Evolutionary conservation across 1,284 basidiomycete species (phyloP), one percentile per base, ranked within the genome.

Genomic region (Cutaneotrichosporon spelunceum): DNA sequence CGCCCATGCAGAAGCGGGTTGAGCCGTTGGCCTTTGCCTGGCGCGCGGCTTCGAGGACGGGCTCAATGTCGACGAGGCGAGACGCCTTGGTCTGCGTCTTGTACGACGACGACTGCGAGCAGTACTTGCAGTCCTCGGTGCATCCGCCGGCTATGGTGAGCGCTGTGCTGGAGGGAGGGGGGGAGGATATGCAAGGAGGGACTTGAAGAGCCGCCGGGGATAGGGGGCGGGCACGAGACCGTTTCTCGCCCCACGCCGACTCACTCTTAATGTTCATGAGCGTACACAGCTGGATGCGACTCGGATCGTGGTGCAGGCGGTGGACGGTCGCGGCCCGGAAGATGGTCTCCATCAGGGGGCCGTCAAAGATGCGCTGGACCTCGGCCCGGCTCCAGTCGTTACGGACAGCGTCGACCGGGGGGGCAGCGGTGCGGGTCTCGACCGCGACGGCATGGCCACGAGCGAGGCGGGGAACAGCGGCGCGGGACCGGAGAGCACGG

Each of bases 1-100:
- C 94, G 60, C 95, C 95, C 95, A 98, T 98, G 79, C 95, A 99
- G 82, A 98, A 98, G 26, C 95, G 85, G 23, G 95, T 99, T 74
- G 90, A 93, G 33, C 95, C 95, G 65, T 98, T 98, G 66, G 83
- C 93, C 77, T 97, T 98, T 30, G 95, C 95, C 75, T 90, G 88
- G 29, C 91, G 85, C 26, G 95, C 93, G 23, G 88, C 93, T 75
- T 88, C 87, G 27, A 99, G 82, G 11, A 99, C 95, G 10, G 92
- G 92, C 72, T 94, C 94, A 59, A 97, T 82, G 59, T 93, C 88
- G n/a, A 96, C 84, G 34, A 99, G 82, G 66, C 87, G 87, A 30
- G 90, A 90, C 33, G 95, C 94, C 76, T 88, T 88, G 50, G 93
- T 94, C 11, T 89, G 82, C 1, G 95, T 98, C 27, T 88, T 85